Evolutionary conservation across 2,329 filamentous ascomycete species (phyloP), one percentile per base, ranked within the genome.

Genomic region (Xylariaceae sp.): DNA sequence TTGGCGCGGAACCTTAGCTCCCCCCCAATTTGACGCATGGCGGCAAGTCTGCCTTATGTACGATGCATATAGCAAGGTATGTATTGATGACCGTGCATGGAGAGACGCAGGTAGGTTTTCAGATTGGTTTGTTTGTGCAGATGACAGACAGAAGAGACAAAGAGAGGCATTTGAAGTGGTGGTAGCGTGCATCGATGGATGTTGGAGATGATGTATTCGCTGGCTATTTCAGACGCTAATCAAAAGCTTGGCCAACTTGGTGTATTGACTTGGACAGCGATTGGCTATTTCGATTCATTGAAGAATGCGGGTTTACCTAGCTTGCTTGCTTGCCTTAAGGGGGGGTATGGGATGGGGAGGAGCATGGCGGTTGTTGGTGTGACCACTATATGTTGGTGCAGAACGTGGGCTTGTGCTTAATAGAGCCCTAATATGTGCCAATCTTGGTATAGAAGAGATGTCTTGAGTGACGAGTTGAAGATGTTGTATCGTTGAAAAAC

Each of bases 81-180:
- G 3, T 12, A 37, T 37, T 37, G 32, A 16, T 37, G 32, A 16
- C 12, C 32, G 12, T 37, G 32, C 32, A 37, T 37, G 32, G 14
- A 4, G 23, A 26, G 32, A 37, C 32, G 32, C 6, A 7, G 12
- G 32, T 16, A 7, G 32, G 32, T 10, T 37, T 16, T n/a, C 23
- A 9, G 4, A 26, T 26, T 37, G 32, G 14, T 37, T 7, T 3
- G 5, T 37, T 3, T 37, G 9, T 37, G 32, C 32, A 37, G 7
- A 37, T 37, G 32, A 37, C 32, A 63, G 71, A 73, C 81, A 0
- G 79, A 82, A 60, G 65, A 75, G 65, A 79, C 80, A 53, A 52
- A 20, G 40, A n/a, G n/a, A n/a, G 9, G n/a, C 21, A 5, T 16
- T 12, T 21, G 32, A 50, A 16, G 48, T 50, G 48, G 40, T 50